Conservation (phyloP, 2,329 filamentous ascomycete genomes). For the Aspergillus quadrilineatus region DNA sequence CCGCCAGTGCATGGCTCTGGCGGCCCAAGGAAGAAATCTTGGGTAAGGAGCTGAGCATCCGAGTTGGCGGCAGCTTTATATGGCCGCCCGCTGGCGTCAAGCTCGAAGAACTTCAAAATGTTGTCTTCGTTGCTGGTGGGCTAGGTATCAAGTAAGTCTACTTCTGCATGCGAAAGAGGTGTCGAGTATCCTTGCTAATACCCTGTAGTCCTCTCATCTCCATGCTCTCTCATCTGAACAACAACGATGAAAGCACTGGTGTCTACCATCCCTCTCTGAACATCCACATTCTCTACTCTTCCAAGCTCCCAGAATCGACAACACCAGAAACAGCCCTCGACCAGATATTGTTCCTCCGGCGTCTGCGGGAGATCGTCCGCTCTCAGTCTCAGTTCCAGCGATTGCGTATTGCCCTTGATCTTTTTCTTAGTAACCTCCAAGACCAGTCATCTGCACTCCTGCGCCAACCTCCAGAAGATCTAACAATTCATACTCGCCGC, state of each 20-base stretch:
- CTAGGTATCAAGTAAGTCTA: slow-evolving; percentile 71
- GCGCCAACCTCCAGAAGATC: slow-evolving; percentile 21
- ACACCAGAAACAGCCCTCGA: slow-evolving; percentile 21
- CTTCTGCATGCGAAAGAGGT: background rate
- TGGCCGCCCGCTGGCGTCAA: slow-evolving; percentile 62
- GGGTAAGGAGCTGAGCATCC: slow-evolving; percentile 60
- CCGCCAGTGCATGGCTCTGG: slow-evolving; percentile 77
- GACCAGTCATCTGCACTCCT: slow-evolving; percentile 10
- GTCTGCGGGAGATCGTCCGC: slow-evolving; percentile 42
- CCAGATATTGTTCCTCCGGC: slow-evolving; percentile 49
- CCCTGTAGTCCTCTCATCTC: slow-evolving; percentile 65
- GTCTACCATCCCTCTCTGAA: slow-evolving; percentile 34
- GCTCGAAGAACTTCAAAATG: slow-evolving; percentile 50
- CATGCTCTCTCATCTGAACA: slow-evolving; percentile 62
- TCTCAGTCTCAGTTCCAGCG: slow-evolving; percentile 28
- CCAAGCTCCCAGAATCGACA: slow-evolving; percentile 38
- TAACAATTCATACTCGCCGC: slow-evolving; percentile 32
- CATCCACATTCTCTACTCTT: slow-evolving; percentile 65
- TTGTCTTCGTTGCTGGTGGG: slow-evolving; percentile 76
- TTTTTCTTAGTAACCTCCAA: slow-evolving; percentile 34
- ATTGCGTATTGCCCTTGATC: slow-evolving; percentile 33
- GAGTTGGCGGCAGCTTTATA: slow-evolving; percentile 77
- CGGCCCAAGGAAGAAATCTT: slow-evolving; percentile 56
- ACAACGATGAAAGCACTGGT: slow-evolving; percentile 36
- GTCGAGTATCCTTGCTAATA: slow-evolving; percentile 9